Percentiles rank a stretch among this genome's conserved stretches.
phyloP scores from a whole-genome alignment of 108 stramenopile genomes.

The Schizochytrium sp. region DNA sequence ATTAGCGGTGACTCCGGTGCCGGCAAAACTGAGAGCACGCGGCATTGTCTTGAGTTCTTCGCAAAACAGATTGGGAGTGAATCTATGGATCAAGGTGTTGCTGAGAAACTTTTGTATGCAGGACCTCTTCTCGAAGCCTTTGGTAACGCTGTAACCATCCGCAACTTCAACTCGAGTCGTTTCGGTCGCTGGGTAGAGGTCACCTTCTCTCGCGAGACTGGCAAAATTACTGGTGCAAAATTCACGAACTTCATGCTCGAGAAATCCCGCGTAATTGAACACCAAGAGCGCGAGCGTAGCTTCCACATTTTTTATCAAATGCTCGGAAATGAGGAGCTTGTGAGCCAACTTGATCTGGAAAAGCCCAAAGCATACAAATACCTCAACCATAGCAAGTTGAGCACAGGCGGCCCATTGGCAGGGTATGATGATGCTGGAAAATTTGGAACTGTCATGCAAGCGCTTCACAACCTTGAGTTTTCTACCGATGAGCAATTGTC shows the following conservation, averaged over 20 bases:
- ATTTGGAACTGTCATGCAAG: neutral
- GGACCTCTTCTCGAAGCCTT: constrained; percentile 99
- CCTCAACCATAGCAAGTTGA: constrained; percentile 63
- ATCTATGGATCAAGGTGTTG: constrained; percentile 71
- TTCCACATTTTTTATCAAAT: constrained; percentile 72
- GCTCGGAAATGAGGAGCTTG: constrained; percentile 15
- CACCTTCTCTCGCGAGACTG: constrained; percentile 38
- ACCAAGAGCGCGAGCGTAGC: constrained; percentile 66
- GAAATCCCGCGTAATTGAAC: constrained; percentile 64
- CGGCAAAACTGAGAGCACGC: constrained; percentile 82
- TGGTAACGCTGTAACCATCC: constrained; percentile 98
- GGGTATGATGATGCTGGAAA: constrained; percentile 65
- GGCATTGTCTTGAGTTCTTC: constrained; percentile 79
- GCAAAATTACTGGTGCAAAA: constrained; percentile 40
- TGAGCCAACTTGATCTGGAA: constrained; percentile 58
- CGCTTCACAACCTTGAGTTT: constrained; percentile 56
- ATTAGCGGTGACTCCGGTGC: constrained; percentile 80
- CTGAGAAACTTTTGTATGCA: constrained; percentile 90
- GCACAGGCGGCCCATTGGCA: constrained; percentile 58
- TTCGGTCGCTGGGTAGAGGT: constrained; percentile 68
- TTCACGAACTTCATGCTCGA: constrained; percentile 69
- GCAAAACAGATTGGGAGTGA: constrained; percentile 65
- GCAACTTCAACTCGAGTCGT: constrained; percentile 67
- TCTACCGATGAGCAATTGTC: constrained; percentile 40
- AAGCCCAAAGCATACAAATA: constrained; percentile 64